Conservation (phyloP, 495 filamentous ascomycete genomes). For the Lepraria neglecta region DNA sequence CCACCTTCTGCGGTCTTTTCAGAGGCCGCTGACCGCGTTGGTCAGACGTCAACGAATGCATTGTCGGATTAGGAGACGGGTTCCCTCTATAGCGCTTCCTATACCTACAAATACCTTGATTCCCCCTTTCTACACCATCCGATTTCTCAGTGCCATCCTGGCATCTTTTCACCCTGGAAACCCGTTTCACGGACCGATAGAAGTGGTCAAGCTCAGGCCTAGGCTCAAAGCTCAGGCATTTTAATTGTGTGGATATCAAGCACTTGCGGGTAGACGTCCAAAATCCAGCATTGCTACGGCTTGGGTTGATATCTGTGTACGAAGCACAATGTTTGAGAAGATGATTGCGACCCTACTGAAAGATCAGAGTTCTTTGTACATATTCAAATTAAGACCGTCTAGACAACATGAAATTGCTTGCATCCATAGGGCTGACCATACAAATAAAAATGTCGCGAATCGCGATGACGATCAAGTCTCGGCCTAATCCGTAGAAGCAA, state of each 20-base stretch:
- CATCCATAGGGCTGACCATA: conserved; percentile 1
- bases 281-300: background rate
- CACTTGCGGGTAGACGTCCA: background rate
- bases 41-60: conserved; percentile 2
- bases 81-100: conserved; percentile 10
- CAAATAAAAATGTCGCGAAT: background rate
- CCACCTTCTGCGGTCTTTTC: background rate
- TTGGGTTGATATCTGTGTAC: background rate
- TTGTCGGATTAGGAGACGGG: conserved; percentile 11
- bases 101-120: conserved; percentile 1
- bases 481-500: conserved; percentile 3
- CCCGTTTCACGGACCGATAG: conserved; percentile 4
- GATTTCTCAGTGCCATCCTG: conserved; percentile 5
- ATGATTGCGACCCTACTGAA: background rate
- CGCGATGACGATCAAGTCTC: conserved; percentile 1
- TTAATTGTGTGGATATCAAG: background rate
- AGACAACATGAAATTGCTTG: background rate
- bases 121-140: conserved; percentile 2
- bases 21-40: background rate
- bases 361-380: background rate
- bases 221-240: conserved; percentile 11
- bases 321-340: conserved; percentile 4
- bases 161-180: conserved; percentile 6
- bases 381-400: background rate
- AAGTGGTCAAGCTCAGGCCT: conserved; percentile 14